Conservation (phyloP, 2,329 filamentous ascomycete species). For the Trichoderma arundinaceum region DNA sequence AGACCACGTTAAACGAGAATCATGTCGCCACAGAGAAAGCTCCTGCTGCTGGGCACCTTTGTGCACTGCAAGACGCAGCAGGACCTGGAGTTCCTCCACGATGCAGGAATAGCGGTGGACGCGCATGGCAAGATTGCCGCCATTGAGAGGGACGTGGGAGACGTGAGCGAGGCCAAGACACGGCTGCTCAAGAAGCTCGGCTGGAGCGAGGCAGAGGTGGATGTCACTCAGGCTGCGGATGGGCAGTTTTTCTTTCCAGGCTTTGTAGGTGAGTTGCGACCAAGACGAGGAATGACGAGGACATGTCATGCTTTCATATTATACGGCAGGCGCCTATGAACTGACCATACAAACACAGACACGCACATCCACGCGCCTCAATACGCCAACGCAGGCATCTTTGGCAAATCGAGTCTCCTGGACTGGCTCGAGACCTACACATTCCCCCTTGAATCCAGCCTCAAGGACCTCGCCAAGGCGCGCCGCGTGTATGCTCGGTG, state of each 20-base stretch:
- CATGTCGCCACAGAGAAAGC: constrained; percentile 42
- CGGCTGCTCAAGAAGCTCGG: constrained; percentile 50
- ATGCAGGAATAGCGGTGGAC: constrained; percentile 59
- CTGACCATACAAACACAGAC: constrained; percentile 59
- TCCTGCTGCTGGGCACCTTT: constrained; percentile 62
- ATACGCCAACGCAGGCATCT: constrained; percentile 92
- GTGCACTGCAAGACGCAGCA: constrained; percentile 57
- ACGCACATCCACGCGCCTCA: constrained; percentile 95
- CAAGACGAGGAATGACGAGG: too few relatives aligned
- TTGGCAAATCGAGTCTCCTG: constrained; percentile 89
- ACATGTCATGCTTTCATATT: too few relatives aligned
- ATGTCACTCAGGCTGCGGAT: constrained; percentile 46
- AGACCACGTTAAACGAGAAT: too few relatives aligned
- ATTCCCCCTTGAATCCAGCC: constrained; percentile 86
- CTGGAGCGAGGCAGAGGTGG: constrained; percentile 51
- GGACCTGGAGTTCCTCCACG: constrained; percentile 58
- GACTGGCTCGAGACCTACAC: constrained; percentile 96
- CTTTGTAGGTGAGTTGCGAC: constrained; percentile 67
- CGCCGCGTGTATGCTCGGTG: constrained; percentile 76
- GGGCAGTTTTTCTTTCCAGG: constrained; percentile 83
- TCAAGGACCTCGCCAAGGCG: constrained; percentile 67
- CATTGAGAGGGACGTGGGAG: constrained; percentile 48
- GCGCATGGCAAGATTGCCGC: constrained; percentile 56
- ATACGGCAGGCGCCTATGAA: too few relatives aligned
- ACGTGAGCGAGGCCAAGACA: constrained; percentile 40